Base-by-base conservation (phyloP, 2,329 filamentous ascomycete species). In the Penicillium sp. region DNA sequence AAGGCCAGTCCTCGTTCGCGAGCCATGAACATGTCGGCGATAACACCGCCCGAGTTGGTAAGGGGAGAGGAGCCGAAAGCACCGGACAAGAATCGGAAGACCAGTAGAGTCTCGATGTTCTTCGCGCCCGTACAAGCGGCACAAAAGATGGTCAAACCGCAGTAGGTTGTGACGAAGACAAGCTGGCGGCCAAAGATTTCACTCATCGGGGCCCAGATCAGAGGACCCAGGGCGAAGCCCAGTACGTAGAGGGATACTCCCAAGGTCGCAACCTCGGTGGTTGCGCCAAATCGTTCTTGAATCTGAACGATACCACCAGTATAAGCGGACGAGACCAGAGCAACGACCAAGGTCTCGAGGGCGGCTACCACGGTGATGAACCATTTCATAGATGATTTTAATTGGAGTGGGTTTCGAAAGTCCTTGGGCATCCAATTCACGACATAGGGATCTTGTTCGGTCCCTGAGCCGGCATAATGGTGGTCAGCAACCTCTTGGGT, bases 51-150 rank as follows among this genome's bases (percentile, higher is more conserved):
- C 2, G 82, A 81, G 65, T 87, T 87, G 32, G 84, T 86, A 60
- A 87, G 74, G 3, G 84, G 82, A 8, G 82, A 84, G 1, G 83
- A 82, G 10, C 84, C 85, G 65, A 86, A 87, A 7, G 82, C 72
- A 37, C 85, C 84, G 6, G 82, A 82, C 51, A 89, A 83, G 75
- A 89, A 89, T 37, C 88, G 82, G 38, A 89, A 76, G n/a, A 88
- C 79, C 32, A 90, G 73, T 2, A 90, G 74, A 1, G 82, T 82
- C 46, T 76, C 76, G 57, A 87, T 84, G 61, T 82, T 85, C 55
- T 82, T 74, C 0, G 82, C 75, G 9, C 81, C 85, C 2, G 84
- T 82, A 18, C 78, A 79, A 5, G 79, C 86, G 22, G 81, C 84
- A 62, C 83, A 87, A 68, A 89, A 89, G 1, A 79, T 80, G 2